Conservation (phyloP, 306 rosid species). For the Crotalaria pallida region DNA sequence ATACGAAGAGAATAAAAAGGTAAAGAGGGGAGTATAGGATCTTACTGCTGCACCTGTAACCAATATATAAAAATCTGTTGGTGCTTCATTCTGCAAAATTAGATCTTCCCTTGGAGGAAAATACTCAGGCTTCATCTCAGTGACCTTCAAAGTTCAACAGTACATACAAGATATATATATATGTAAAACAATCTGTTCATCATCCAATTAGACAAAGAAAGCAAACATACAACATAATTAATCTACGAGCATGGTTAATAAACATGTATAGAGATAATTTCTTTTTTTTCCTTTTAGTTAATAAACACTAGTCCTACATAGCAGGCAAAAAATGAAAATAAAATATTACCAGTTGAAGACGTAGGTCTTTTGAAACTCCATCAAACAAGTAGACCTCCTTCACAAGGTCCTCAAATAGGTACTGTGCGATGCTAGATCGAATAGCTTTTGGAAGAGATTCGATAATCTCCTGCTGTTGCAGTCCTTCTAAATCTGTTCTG, state of each 20-base stretch:
- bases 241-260: background rate
- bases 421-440: slow-evolving; percentile 57
- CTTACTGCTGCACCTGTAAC: slow-evolving; percentile 72
- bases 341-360: slow-evolving; percentile 73
- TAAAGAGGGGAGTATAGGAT: background rate
- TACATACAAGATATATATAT: background rate
- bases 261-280: background rate
- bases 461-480: slow-evolving; percentile 79
- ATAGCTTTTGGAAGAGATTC: slow-evolving; percentile 84
- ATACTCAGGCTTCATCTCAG: slow-evolving; percentile 90
- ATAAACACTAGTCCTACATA: background rate
- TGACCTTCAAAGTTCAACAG: slow-evolving; percentile 43
- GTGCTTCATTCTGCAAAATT: slow-evolving; percentile 81
- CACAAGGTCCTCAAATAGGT: slow-evolving; percentile 54
- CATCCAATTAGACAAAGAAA: slow-evolving; percentile 13
- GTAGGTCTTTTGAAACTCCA: slow-evolving; percentile 67
- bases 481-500: slow-evolving; percentile 75
- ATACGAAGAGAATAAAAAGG: background rate
- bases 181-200: background rate
- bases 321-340: background rate
- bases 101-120: slow-evolving; percentile 90
- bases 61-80: slow-evolving; percentile 70
- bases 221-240: background rate
- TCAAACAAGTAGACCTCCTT: slow-evolving; percentile 58
- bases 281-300: background rate